phyloP scores from a whole-genome alignment of 1,139 yeast species.

The Pichia inconspicua region DNA sequence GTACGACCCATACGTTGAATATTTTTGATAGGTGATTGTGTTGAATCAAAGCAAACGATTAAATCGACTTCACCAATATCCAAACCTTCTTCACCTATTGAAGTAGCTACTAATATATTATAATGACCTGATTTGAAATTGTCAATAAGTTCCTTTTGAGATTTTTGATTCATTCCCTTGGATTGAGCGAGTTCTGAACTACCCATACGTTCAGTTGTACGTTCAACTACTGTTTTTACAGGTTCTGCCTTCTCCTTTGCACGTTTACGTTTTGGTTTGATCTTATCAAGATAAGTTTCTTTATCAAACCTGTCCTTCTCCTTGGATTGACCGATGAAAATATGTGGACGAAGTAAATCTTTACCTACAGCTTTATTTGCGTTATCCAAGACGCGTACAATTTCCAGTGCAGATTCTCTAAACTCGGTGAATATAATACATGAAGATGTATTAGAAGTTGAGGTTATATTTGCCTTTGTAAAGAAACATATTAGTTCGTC shows the following conservation, averaged over 20 bases:
- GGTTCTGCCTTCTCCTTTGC: constrained; percentile 25
- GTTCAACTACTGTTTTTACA: constrained; percentile 22
- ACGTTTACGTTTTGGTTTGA: constrained; percentile 31
- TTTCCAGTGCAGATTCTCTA: constrained; percentile 84
- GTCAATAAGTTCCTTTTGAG: constrained; percentile 64
- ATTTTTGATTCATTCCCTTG: constrained; percentile 62
- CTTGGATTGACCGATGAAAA: constrained; percentile 80
- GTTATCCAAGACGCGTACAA: constrained; percentile 58
- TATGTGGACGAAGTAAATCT: constrained; percentile 54
- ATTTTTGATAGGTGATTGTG: constrained; percentile 87
- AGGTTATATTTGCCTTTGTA: constrained; percentile 18
- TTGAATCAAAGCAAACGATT: constrained; percentile 87
- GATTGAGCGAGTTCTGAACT: constrained; percentile 49
- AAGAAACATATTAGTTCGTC: constrained; percentile 55
- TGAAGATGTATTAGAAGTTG: constrained; percentile 31
- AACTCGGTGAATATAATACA: constrained; percentile 83
- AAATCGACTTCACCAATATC: constrained; percentile 97
- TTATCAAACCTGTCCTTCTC: constrained; percentile 60
- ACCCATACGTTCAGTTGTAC: constrained; percentile 24
- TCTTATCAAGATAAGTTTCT: constrained; percentile 35
- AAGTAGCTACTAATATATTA: constrained; percentile 87
- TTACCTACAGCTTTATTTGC: constrained; percentile 15
- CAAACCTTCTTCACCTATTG: constrained; percentile 97
- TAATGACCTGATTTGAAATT: constrained; percentile 63
- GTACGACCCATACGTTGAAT: constrained; percentile 98